Evolutionary conservation across 805 yeast species (phyloP), one percentile per base, ranked within the genome.

Genomic region (Diddensiella transvaalensis): DNA sequence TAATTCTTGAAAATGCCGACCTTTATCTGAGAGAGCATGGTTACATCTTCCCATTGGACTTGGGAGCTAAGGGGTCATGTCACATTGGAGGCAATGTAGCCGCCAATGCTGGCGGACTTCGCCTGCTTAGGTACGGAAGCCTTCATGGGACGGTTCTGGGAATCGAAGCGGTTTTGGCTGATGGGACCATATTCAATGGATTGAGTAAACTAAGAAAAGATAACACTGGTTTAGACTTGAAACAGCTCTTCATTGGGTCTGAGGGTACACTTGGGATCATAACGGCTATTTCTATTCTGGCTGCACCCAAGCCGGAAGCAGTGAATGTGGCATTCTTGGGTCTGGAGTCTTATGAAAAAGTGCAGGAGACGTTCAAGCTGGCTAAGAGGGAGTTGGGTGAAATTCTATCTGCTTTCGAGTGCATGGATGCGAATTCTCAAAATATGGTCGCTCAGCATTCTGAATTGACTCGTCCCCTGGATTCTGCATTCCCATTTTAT

Each of bases 31-130:
- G 84, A 15, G 93, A 87, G 49, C 70, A 79, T n/a, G 96, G 93
- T 2, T 85, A 85, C 68, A 86, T 90, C 47, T 90, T 89, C 75
- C 98, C 98, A 22, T 73, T 90, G 44, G 98, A 90, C 64, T 71
- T 90, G 52, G 98, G 98, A 49, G 97, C 98, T 33, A 90, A 90
- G 70, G 98, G 98, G 11, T 87, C 96, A 1, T 91, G 97, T 64
- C 96, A 87, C 58, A 83, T 91, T 53, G 97, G 97, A 57, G 98
- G 97, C 55, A 86, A 83, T 46, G 91, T 88, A 39, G 96, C 96
- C 17, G 88, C 96, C 17, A 91, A 91, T 64, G 98, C 98, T 3
- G 98, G 98, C 62, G 98, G 98, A 1, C 75, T 90, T 59, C 74
- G 98, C 62, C 73, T 90, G 44, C 69, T 90, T 52, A 77, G 96